These are phyloP conservation scores for Linnemannia zychae DNA, from an alignment of 192 early-diverging fungal species.

Conservation along the genomic window DNA sequence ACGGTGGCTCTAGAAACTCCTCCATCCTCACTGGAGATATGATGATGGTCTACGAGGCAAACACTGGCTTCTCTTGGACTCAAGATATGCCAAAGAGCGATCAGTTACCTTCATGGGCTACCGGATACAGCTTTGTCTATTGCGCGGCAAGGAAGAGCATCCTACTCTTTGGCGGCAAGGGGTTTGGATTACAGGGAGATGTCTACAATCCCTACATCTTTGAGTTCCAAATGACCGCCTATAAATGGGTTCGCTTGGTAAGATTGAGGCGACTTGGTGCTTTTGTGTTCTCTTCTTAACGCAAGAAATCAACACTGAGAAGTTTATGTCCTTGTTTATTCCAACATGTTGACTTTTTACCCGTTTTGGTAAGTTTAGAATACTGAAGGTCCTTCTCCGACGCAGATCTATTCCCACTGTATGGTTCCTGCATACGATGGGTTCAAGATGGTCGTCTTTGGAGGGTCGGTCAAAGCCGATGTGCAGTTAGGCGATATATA, in stretches of 20 bases:
- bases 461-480: not conserved
- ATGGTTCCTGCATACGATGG: constrained; percentile 16
- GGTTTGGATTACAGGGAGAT: not conserved
- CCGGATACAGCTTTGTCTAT: not conserved
- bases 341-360: too few relatives aligned
- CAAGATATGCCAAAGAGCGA: not conserved
- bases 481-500: not conserved
- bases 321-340: not conserved
- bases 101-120: not conserved
- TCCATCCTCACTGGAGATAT: too few relatives aligned
- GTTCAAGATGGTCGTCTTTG: constrained; percentile 16
- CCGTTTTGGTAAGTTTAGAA: too few relatives aligned
- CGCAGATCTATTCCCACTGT: not conserved
- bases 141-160: not conserved
- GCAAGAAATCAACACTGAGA: not conserved
- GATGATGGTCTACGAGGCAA: not conserved
- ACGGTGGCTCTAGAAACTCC: not conserved
- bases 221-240: constrained; percentile 5
- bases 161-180: constrained; percentile 2
- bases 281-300: not conserved
- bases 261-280: not conserved
- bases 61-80: too few relatives aligned
- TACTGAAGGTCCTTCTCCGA: not conserved
- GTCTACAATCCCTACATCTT: not conserved
- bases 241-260: constrained; percentile 1